phyloP scores from a whole-genome alignment of 139 green algal genomes.

The Helicosporidium sp. region DNA sequence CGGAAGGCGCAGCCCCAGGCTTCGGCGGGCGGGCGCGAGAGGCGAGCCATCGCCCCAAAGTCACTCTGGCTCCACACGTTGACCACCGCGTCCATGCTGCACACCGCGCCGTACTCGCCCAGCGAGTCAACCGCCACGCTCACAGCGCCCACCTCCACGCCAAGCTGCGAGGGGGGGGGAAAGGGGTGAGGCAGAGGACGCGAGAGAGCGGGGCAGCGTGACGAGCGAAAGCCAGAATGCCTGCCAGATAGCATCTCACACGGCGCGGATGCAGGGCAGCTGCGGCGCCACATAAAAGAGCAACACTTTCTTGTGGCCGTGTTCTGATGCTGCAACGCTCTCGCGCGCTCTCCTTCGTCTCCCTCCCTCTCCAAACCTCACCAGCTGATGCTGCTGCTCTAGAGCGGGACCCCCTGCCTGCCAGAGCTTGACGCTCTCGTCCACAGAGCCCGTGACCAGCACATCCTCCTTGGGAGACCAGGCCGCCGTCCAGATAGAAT shows the following conservation, averaged over 20 bases:
- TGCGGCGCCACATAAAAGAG: too few relatives aligned
- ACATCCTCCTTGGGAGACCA: constrained; percentile 35
- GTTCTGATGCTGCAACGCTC: too few relatives aligned
- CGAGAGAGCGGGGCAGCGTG: too few relatives aligned
- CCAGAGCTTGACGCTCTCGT: constrained; percentile 67
- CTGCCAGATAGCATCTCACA: too few relatives aligned
- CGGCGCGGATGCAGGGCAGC: too few relatives aligned
- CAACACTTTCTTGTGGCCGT: too few relatives aligned
- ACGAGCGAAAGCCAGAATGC: too few relatives aligned
- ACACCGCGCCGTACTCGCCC: constrained; percentile 46
- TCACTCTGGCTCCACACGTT: constrained; percentile 47
- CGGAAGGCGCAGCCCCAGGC: constrained; percentile 59
- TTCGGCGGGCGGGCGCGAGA: constrained; percentile 64
- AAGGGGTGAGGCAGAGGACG: constrained; percentile 1
- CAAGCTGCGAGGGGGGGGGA: constrained; percentile 30
- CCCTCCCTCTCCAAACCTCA: constrained; percentile 1
- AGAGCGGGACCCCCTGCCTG: constrained; percentile 14
- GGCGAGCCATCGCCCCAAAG: constrained; percentile 5
- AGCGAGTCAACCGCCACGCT: constrained; percentile 39
- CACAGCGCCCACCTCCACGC: constrained; percentile 66
- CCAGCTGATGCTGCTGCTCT: constrained; percentile 19
- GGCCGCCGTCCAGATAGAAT: constrained; percentile 49
- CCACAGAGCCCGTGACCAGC: constrained; percentile 58
- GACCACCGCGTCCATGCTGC: constrained; percentile 60
- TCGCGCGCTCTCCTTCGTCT: too few relatives aligned